A percentile compares a stretch with the other conserved stretches of the same genome.
These are phyloP conservation scores for Panaeolus cyanescens DNA, from an alignment of 768 basidiomycete species.

Conservation along the genomic window DNA sequence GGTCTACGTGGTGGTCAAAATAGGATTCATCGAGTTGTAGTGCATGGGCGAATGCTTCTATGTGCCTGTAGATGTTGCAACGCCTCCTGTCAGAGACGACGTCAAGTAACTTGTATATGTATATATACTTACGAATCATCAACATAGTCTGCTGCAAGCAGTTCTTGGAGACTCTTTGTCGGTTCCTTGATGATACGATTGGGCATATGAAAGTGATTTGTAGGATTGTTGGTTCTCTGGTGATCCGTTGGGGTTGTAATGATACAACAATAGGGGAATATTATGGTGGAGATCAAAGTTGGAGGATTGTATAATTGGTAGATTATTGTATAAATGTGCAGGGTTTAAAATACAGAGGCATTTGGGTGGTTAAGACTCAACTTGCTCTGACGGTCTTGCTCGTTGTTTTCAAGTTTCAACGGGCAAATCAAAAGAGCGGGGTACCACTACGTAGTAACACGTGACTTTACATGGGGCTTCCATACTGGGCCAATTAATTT, in stretches of 20 bases:
- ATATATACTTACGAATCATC: conserved; percentile 64
- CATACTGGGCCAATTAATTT: neutral
- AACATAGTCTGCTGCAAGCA: conserved; percentile 60
- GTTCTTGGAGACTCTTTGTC: neutral
- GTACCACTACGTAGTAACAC: neutral
- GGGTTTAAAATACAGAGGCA: neutral
- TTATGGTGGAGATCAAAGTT: neutral
- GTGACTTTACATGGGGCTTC: neutral
- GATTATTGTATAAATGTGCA: neutral
- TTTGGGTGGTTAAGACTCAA: neutral
- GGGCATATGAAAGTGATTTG: neutral
- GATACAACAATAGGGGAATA: neutral
- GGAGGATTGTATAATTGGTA: neutral
- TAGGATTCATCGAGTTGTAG: conserved; percentile 60
- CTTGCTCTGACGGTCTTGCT: neutral
- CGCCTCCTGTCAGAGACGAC: conserved; percentile 1
- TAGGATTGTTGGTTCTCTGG: neutral
- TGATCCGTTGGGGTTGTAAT: neutral
- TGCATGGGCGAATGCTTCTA: conserved; percentile 79
- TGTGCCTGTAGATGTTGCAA: conserved; percentile 38
- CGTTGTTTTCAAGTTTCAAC: neutral
- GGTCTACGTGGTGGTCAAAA: conserved; percentile 31
- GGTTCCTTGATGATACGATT: neutral
- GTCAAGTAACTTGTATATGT: conserved; percentile 6
- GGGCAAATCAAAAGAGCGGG: conserved; percentile 1